Base-by-base conservation (phyloP, 176 grass and related monocot species). In the Avena insularis region DNA sequence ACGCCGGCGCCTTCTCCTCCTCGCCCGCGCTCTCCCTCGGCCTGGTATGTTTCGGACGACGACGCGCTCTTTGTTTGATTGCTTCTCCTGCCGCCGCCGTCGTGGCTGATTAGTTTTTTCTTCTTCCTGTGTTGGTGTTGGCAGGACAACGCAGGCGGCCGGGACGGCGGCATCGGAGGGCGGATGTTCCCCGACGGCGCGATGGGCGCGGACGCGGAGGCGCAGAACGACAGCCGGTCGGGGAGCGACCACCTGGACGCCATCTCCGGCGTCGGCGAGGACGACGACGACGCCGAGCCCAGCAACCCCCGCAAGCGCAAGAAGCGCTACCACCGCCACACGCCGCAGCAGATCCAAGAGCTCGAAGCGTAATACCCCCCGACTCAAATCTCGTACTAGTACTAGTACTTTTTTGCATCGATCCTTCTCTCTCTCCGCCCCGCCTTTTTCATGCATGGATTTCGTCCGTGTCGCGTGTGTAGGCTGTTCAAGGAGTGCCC, bases 401-500 rank as follows among this genome's bases (percentile, higher is more conserved):
- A 40, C 4, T 62, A 63, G 9, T 63, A 60, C 38, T 72, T n/a
- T n/a, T 81, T 40, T n/a, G 61, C 29, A 49, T 43, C 40, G 40
- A 43, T 80, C 77, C 67, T 71, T 23, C 48, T 82, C 38, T 68
- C 27, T 84, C 12, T 15, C 51, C 13, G 33, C 13, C 13, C 16
- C 61, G 14, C 15, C n/a, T 69, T 51, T 71, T 79, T 1, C 54
- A 85, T 91, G 90, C 85, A 91, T 87, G 85, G 76, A 68, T 73
- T 73, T 25, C 38, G 57, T 74, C 17, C 29, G 9, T 31, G 8
- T 70, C 9, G 65, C 10, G 75, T 48, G 40, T 76, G 19, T 6
- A 98, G 96, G 83, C 88, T 98, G 69, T 98, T 98, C 92, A 98
- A 98, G 84, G 96, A 98, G 84, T 98, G 96, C 90, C 96, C 96